Conservation (phyloP, 1,284 basidiomycete species). For the Malassezia arunalokei region DNA sequence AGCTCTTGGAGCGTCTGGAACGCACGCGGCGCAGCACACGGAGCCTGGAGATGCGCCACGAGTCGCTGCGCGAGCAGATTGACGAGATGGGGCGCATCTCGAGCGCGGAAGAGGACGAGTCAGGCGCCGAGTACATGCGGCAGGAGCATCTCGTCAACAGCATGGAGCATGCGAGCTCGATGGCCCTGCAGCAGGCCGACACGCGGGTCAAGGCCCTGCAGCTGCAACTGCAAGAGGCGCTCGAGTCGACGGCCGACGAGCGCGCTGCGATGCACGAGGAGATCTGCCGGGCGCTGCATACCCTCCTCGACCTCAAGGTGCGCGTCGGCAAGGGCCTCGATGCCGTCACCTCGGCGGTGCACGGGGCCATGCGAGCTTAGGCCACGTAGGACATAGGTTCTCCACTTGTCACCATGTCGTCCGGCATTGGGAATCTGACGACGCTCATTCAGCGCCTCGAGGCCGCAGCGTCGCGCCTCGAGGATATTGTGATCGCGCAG, state of each 20-base stretch:
- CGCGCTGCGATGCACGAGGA: conserved; percentile 14
- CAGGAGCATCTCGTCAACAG: conserved; percentile 10
- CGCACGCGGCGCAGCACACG: conserved; percentile 17
- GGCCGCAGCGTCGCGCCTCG: conserved; percentile 84
- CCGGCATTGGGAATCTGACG: conserved; percentile 38
- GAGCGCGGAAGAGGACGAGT: conserved; percentile 8
- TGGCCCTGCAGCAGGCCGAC: conserved; percentile 15
- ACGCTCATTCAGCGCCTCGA: conserved; percentile 50
- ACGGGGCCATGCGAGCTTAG: neutral
- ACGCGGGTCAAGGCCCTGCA: conserved; percentile 4
- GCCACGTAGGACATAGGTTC: neutral
- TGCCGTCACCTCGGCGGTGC: conserved; percentile 2
- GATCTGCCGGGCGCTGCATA: conserved; percentile 14
- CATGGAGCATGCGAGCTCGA: conserved; percentile 12
- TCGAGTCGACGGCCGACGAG: conserved; percentile 12
- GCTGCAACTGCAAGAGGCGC: conserved; percentile 13
- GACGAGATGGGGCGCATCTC: conserved; percentile 1
- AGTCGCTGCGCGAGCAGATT: conserved; percentile 3
- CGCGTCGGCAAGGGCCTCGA: conserved; percentile 12
- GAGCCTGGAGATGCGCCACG: conserved; percentile 12
- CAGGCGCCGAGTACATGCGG: conserved; percentile 6
- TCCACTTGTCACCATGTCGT: conserved; percentile 19
- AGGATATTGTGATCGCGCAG: conserved; percentile 63
- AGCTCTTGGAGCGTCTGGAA: conserved; percentile 10
- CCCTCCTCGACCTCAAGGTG: conserved; percentile 15